Conservation (phyloP, 179 eudicot species). For the Corrigiola litoralis region DNA sequence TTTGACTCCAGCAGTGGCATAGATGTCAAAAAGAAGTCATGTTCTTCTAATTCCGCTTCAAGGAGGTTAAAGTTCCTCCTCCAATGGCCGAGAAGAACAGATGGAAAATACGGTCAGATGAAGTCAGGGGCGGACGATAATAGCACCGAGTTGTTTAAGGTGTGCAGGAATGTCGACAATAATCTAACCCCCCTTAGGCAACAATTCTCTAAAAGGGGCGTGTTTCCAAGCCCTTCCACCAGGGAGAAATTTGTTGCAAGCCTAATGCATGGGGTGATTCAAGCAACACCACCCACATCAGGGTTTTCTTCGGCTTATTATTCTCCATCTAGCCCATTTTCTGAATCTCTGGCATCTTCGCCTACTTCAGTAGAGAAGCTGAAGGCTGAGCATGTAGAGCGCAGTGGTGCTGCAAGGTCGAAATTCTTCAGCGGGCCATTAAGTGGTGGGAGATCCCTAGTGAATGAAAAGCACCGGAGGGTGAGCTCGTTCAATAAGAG, state of each 20-base stretch:
- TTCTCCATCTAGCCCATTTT: conserved; percentile 46
- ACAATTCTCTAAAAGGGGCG: conserved; percentile 31
- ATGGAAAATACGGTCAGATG: neutral
- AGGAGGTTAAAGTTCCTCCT: conserved; percentile 50
- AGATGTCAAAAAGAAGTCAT: conserved; percentile 13
- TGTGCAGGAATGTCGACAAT: conserved; percentile 10
- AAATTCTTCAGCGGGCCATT: conserved; percentile 34
- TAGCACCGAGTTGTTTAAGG: conserved; percentile 18
- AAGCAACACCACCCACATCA: conserved; percentile 35
- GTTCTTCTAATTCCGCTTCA: conserved; percentile 37
- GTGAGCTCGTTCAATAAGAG: conserved; percentile 45
- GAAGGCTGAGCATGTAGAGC: conserved; percentile 1
- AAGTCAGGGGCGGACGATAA: conserved; percentile 15
- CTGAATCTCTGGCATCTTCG: conserved; percentile 44
- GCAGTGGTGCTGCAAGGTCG: conserved; percentile 20
- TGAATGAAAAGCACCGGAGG: conserved; percentile 27
- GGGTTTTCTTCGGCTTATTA: conserved; percentile 14
- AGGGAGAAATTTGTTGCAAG: conserved; percentile 54
- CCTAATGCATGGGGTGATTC: conserved; percentile 62
- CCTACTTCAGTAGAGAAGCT: conserved; percentile 25
- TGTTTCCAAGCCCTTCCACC: conserved; percentile 48
- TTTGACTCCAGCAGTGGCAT: conserved; percentile 9
- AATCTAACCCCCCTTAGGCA: conserved; percentile 52
- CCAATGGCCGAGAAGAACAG: conserved; percentile 40
- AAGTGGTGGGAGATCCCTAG: conserved; percentile 21